Evolutionary conservation across 148 eudicot genomes (phyloP), one percentile per base, ranked within the genome.

Genomic region (Diospyros lotus): DNA sequence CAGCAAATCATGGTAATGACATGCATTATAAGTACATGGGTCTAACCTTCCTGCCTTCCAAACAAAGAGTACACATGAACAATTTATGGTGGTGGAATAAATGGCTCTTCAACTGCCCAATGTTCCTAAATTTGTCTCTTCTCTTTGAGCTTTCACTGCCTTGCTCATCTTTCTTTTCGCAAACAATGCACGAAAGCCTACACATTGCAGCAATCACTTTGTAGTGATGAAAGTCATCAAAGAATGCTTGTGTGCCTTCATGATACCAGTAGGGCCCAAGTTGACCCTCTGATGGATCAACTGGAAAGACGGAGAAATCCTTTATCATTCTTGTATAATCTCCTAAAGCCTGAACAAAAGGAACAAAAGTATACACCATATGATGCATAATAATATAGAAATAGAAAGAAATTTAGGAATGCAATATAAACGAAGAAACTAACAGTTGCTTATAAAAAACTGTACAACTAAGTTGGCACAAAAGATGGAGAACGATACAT

Each of bases 171-270:
- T 71, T 59, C 39, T 89, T 85, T 78, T 93, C 96, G 76, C 98
- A 93, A 12, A 82, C 85, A 63, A 86, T 78, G 75, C 98, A 93
- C 1, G 98, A 89, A 40, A 93, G 90, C 86, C 84, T 83, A 79
- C 98, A 93, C 91, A 89, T 93, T 1, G 92, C 98, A 81, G 83
- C 87, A 72, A 93, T 82, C 91, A 91, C 91, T 85, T 85, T 87
- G 75, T 91, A 93, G 51, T 91, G 98, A 53, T 91, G 93, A 39
- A 74, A 73, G 78, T 87, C 96, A 74, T 93, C 98, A 73, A 93
- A 93, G 71, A 79, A 87, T 5, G 90, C 82, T 82, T 89, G 98
- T 0, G 96, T 90, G 56, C 86, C 93, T 76, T 91, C 96, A 77
- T 93, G 96, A 64, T 85, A 91, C 98, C 96, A 91, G 76, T 83